phyloP scores from a whole-genome alignment of 306 rosid species.

The Mucuna pruriens region DNA sequence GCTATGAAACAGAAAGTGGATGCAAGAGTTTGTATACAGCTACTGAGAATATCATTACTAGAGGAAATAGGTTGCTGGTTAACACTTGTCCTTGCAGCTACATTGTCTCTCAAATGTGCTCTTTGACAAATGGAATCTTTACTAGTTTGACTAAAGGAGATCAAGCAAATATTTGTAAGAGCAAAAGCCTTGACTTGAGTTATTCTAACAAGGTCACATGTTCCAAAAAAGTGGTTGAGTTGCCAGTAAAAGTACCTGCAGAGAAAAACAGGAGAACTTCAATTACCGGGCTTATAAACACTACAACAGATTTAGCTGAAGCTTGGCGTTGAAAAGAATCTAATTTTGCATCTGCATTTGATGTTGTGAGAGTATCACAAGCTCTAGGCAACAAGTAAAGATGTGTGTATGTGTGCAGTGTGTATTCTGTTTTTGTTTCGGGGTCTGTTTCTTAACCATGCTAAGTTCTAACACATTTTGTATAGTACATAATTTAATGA shows the following conservation, averaged over 20 bases:
- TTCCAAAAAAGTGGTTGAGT: constrained; percentile 48
- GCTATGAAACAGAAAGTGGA: constrained; percentile 38
- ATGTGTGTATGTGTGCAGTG: background rate
- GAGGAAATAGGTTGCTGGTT: constrained; percentile 35
- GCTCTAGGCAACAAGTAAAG: background rate
- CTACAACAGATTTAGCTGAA: constrained; percentile 69
- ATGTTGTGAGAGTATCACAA: background rate
- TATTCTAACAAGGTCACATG: constrained; percentile 45
- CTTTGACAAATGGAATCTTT: constrained; percentile 37
- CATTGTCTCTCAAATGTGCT: constrained; percentile 55
- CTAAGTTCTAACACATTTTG: constrained; percentile 6
- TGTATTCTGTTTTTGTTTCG: background rate
- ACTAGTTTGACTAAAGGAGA: background rate
- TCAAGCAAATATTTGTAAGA: constrained; percentile 44
- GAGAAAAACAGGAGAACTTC: constrained; percentile 54
- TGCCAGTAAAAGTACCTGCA: constrained; percentile 39
- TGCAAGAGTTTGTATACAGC: constrained; percentile 46
- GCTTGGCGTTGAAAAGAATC: constrained; percentile 72
- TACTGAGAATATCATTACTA: constrained; percentile 41
- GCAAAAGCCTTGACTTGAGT: constrained; percentile 46
- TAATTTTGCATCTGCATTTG: background rate
- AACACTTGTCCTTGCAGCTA: constrained; percentile 67
- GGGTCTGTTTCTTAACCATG: background rate
- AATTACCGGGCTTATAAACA: constrained; percentile 58
- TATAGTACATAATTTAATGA: background rate